A percentile compares a stretch with the other conserved stretches of the same genome.
These are phyloP conservation scores for Kwoniella mangroviensis DNA, from an alignment of 768 basidiomycete species.

Conservation along the genomic window DNA sequence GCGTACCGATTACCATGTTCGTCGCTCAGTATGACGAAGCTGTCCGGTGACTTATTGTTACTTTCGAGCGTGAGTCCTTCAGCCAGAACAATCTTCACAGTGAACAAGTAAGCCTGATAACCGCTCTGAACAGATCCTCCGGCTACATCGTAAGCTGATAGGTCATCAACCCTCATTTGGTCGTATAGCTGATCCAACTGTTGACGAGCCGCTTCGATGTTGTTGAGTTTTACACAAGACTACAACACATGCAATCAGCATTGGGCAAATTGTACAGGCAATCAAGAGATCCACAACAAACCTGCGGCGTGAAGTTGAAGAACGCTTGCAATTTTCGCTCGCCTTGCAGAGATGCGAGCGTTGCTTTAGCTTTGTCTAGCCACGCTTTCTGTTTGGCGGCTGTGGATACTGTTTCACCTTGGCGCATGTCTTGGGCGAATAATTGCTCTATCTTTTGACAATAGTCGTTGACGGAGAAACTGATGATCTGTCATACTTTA, in stretches of 20 bases:
- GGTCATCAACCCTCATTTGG: slow-evolving; percentile 85
- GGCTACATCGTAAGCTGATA: slow-evolving; percentile 57
- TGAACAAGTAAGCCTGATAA: slow-evolving; percentile 71
- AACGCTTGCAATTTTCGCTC: slow-evolving; percentile 92
- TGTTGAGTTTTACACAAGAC: slow-evolving; percentile 97
- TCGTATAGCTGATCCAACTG: slow-evolving; percentile 93
- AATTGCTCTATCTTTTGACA: slow-evolving; percentile 82
- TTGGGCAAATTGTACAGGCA: not conserved
- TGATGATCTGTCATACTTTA: slow-evolving; percentile 69
- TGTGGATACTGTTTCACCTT: slow-evolving; percentile 63
- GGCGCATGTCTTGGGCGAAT: slow-evolving; percentile 96
- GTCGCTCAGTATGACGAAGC: slow-evolving; percentile 92
- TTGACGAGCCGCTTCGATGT: slow-evolving; percentile 87
- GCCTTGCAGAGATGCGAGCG: slow-evolving; percentile 64
- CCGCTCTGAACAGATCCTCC: slow-evolving; percentile 10
- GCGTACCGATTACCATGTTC: slow-evolving; percentile 85
- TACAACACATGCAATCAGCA: slow-evolving; percentile 52
- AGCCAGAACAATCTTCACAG: slow-evolving; percentile 89
- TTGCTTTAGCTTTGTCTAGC: slow-evolving; percentile 59
- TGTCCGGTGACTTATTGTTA: slow-evolving; percentile 78
- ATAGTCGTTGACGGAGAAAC: slow-evolving; percentile 89
- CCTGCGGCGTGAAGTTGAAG: slow-evolving; percentile 79
- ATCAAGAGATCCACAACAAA: slow-evolving; percentile 37
- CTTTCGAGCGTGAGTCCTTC: slow-evolving; percentile 83
- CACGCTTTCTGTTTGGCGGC: slow-evolving; percentile 75